Percentiles rank a stretch among this genome's conserved stretches.
Evolutionary conservation across 2,329 filamentous ascomycete genomes (phyloP).

Genomic region (Venturia oleaginea): DNA sequence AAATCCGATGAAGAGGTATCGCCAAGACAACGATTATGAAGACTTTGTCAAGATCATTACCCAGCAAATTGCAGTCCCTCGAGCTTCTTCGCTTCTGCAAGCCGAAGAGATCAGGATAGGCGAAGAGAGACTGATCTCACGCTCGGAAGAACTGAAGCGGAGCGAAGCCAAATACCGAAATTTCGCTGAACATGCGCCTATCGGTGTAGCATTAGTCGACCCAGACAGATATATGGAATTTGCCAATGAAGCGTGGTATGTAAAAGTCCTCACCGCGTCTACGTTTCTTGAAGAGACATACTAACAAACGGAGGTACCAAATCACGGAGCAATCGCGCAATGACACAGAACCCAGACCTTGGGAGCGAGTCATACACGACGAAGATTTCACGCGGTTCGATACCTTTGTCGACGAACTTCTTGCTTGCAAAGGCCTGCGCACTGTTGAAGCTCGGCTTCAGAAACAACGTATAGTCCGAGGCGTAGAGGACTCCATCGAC

Average conservation of each 20-base stretch:
- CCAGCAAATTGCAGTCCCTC: not conserved
- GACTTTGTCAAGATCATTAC: not conserved
- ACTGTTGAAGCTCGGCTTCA: conserved; percentile 8
- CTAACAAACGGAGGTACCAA: not conserved
- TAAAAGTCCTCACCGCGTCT: not conserved
- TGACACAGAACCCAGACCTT: not conserved
- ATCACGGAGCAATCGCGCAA: conserved; percentile 6
- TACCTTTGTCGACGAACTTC: conserved; percentile 5
- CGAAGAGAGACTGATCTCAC: conserved; percentile 9
- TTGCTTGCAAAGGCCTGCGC: conserved; percentile 6
- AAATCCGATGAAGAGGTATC: conserved; percentile 2
- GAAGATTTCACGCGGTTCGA: conserved; percentile 7
- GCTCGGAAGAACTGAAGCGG: conserved; percentile 10
- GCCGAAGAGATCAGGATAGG: not conserved
- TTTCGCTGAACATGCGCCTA: conserved; percentile 14
- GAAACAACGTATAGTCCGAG: not conserved
- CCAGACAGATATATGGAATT: conserved; percentile 4
- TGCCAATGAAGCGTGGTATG: conserved; percentile 11
- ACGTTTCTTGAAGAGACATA: not conserved
- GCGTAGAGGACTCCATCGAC: not conserved
- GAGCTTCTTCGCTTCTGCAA: not conserved
- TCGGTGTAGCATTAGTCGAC: conserved; percentile 8
- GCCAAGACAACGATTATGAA: not conserved
- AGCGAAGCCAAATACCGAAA: conserved; percentile 13
- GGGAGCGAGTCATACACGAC: conserved; percentile 2